phyloP scores from a whole-genome alignment of 1,284 basidiomycete genomes.

The Leccinum subrobustum region DNA sequence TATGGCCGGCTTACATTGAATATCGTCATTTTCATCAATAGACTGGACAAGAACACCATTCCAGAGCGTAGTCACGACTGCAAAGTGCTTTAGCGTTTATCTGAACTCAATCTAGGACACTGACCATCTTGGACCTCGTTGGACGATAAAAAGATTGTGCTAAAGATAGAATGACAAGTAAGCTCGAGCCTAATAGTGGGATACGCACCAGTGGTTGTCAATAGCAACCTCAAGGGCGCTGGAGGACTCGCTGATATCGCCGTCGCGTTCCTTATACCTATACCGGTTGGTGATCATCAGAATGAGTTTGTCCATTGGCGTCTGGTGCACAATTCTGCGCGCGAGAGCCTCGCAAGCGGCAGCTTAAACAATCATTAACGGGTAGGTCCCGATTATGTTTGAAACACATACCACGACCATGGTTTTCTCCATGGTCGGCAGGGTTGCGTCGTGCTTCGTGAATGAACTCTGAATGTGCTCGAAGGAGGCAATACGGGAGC shows the following conservation, averaged over 20 bases:
- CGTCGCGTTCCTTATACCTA: slow-evolving; percentile 71
- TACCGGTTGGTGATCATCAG: slow-evolving; percentile 79
- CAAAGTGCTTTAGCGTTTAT: slow-evolving; percentile 6
- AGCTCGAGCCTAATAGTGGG: not conserved
- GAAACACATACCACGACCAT: slow-evolving; percentile 55
- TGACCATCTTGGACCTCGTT: slow-evolving; percentile 81
- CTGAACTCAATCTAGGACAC: slow-evolving; percentile 13
- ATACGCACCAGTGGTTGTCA: slow-evolving; percentile 63
- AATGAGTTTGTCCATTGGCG: slow-evolving; percentile 61
- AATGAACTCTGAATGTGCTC: slow-evolving; percentile 77
- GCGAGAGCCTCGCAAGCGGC: slow-evolving; percentile 88
- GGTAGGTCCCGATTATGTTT: not conserved
- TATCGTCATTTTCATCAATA: slow-evolving; percentile 66
- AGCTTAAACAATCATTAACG: slow-evolving; percentile 40
- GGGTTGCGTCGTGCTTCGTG: slow-evolving; percentile 71
- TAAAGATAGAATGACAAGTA: slow-evolving; percentile 29
- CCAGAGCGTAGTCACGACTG: slow-evolving; percentile 77
- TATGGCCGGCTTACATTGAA: slow-evolving; percentile 55
- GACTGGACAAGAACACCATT: slow-evolving; percentile 78
- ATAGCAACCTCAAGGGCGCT: slow-evolving; percentile 33
- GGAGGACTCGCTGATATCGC: slow-evolving; percentile 36
- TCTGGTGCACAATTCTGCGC: slow-evolving; percentile 72
- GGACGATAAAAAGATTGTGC: slow-evolving; percentile 84
- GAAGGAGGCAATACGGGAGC: slow-evolving; percentile 81
- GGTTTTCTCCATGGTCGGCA: slow-evolving; percentile 85